A percentile compares a stretch with the other conserved stretches of the same genome.
phyloP scores from a whole-genome alignment of 805 yeast genomes.

The Priceomyces melissophilus region DNA sequence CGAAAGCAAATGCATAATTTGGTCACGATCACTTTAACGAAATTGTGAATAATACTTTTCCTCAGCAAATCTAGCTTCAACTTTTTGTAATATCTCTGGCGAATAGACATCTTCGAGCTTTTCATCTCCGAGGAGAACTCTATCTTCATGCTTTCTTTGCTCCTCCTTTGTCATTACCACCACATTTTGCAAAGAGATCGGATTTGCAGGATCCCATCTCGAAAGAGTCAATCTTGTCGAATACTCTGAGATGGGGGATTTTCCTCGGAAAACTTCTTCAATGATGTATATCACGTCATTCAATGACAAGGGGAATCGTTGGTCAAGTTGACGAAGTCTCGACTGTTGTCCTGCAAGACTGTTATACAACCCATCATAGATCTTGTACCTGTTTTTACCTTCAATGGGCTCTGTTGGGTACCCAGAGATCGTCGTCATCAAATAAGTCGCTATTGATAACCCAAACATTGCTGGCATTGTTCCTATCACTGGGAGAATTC shows the following conservation, averaged over 20 bases:
- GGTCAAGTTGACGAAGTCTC: conserved; percentile 69
- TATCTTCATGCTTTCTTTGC: conserved; percentile 72
- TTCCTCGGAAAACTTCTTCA: conserved; percentile 92
- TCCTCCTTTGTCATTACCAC: conserved; percentile 89
- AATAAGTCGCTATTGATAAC: conserved; percentile 78
- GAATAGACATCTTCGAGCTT: conserved; percentile 60
- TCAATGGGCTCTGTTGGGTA: conserved; percentile 90
- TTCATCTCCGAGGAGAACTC: conserved; percentile 70
- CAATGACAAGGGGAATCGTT: conserved; percentile 69
- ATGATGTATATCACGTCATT: conserved; percentile 76
- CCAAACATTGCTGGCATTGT: conserved; percentile 98
- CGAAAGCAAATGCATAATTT: too few relatives aligned
- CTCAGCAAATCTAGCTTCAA: conserved; percentile 65
- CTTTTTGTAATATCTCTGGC: conserved; percentile 51
- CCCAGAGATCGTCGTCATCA: conserved; percentile 76
- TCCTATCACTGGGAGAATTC: conserved; percentile 93
- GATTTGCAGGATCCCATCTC: conserved; percentile 74
- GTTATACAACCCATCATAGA: conserved; percentile 80
- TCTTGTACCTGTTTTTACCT: conserved; percentile 81
- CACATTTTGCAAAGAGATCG: conserved; percentile 69
- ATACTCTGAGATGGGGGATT: conserved; percentile 80
- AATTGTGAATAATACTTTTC: conserved; percentile 69
- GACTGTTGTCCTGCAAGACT: conserved; percentile 84
- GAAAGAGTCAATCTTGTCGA: conserved; percentile 78
- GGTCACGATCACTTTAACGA: conserved; percentile 19